Base-by-base conservation (phyloP, 2,329 filamentous ascomycete species). In the Esteya vermicola region DNA sequence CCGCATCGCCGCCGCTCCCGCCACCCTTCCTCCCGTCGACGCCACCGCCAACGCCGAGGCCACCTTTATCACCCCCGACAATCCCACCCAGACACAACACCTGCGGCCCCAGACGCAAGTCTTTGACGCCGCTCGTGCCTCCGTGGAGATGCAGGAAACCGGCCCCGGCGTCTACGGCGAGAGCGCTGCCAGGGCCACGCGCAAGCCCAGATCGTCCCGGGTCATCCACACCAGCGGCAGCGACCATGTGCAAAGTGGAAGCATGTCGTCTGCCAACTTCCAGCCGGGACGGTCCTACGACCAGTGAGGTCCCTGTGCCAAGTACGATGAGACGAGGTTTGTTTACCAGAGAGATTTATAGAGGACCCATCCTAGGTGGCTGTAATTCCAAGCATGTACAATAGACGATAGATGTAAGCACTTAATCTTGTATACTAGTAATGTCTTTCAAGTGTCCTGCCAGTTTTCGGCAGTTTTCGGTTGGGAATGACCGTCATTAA, bases 141-240 rank as follows among this genome's bases (percentile, higher is more conserved):
- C 31, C 38, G 14, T 12, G 23, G 38, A 40, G 20, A 36, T 40
- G 38, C 14, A 28, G 12, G 31, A 36, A 2, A 12, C 14, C 21
- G 9, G 10, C 16, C 10, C 36, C 21, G 41, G 14, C 18, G 27
- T 33, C 19, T 47, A 47, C 27, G 40, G 38, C 42, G 33, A 44
- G 42, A 47, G 44, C 20, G 44, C 46, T 0, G 42, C 46, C 2
- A 44, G 44, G 8, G 46, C 46, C 1, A 48, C 46, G 0, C 42
- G 45, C 9, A 4, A 18, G 2, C 18, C 40, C 9, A 41, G 45
- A 16, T 16, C 22, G 22, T 35, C 33, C n/a, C 33, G 33, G 9
- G 19, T 25, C 19, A 18, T 12, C 32, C 22, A n/a, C 12, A 23
- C 19, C 20, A 4, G 9, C 10, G 6, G 20, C 32, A 34, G 20